Evolutionary conservation across 495 filamentous ascomycete species (phyloP).

Genomic region (Pseudevernia furfuracea): DNA sequence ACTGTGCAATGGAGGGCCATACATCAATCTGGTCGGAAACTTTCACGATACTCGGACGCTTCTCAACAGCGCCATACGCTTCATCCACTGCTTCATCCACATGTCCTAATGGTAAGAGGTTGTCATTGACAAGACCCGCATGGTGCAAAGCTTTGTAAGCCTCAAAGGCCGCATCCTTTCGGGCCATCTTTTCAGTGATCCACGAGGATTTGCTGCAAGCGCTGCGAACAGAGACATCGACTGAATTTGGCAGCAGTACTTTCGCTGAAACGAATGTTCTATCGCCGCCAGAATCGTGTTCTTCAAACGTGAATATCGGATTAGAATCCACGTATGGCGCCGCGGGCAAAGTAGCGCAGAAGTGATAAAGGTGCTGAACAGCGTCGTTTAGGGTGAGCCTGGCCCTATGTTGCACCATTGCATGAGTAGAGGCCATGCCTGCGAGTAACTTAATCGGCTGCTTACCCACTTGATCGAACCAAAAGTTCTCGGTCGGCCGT

Average conservation of each 20-base stretch:
- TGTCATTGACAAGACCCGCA: constrained; percentile 66
- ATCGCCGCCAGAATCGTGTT: constrained; percentile 21
- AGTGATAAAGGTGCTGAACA: constrained; percentile 70
- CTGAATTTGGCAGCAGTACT: constrained; percentile 64
- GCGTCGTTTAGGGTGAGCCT: constrained; percentile 65
- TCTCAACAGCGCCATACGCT: constrained; percentile 35
- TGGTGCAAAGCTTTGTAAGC: constrained; percentile 66
- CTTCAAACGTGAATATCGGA: constrained; percentile 43
- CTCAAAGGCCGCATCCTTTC: constrained; percentile 76
- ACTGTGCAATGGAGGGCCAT: constrained; percentile 53
- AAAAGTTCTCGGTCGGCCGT: constrained; percentile 40
- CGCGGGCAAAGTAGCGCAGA: constrained; percentile 57
- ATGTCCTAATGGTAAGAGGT: constrained; percentile 58
- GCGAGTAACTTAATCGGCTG: background rate
- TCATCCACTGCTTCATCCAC: constrained; percentile 33
- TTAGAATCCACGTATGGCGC: constrained; percentile 47
- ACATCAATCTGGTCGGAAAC: constrained; percentile 56
- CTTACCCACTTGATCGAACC: constrained; percentile 48
- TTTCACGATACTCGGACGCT: constrained; percentile 39
- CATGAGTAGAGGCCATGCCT: constrained; percentile 13
- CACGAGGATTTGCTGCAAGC: constrained; percentile 48
- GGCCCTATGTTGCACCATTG: constrained; percentile 48
- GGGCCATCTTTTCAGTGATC: constrained; percentile 66
- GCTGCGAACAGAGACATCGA: constrained; percentile 55
- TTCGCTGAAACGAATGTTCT: constrained; percentile 41